phyloP scores from a whole-genome alignment of 2,329 filamentous ascomycete species.

The Orbilia javanica region DNA sequence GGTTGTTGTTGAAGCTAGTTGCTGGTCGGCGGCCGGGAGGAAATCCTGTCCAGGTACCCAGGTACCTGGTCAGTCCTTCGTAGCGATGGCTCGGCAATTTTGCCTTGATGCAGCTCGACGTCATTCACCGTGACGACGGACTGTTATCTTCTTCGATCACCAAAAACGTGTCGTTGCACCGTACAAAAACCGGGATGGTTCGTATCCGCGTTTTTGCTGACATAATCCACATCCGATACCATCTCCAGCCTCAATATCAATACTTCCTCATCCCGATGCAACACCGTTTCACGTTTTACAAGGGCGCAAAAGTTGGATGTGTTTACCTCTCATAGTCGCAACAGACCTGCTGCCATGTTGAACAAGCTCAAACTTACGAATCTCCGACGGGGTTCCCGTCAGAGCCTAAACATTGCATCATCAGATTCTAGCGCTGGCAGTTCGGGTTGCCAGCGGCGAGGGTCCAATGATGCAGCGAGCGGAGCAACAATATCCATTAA shows the following conservation, averaged over 20 bases:
- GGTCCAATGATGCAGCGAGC: not conserved
- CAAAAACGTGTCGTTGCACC: no score
- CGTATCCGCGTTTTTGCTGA: no score
- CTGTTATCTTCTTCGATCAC: no score
- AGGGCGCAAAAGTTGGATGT: no score
- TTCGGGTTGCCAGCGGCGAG: not conserved
- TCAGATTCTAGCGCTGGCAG: not conserved
- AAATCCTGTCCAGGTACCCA: no score
- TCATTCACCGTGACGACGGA: not conserved
- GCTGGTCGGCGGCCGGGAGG: not conserved
- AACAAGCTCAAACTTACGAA: constrained; percentile 44
- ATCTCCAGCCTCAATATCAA: no score
- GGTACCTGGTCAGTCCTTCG: not conserved
- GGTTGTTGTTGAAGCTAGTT: not conserved
- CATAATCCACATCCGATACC: no score
- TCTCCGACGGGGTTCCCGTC: constrained; percentile 43
- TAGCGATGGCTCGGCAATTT: no score
- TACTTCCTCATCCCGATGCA: not conserved
- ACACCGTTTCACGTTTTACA: not conserved
- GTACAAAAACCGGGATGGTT: no score
- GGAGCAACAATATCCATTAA: constrained; percentile 7
- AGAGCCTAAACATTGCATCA: constrained; percentile 10
- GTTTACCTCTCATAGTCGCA: not conserved
- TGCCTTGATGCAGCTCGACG: not conserved
- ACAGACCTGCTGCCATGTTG: constrained; percentile 24